Evolutionary conservation across 768 basidiomycete species (phyloP).

Genomic region (Podaxis sp.): DNA sequence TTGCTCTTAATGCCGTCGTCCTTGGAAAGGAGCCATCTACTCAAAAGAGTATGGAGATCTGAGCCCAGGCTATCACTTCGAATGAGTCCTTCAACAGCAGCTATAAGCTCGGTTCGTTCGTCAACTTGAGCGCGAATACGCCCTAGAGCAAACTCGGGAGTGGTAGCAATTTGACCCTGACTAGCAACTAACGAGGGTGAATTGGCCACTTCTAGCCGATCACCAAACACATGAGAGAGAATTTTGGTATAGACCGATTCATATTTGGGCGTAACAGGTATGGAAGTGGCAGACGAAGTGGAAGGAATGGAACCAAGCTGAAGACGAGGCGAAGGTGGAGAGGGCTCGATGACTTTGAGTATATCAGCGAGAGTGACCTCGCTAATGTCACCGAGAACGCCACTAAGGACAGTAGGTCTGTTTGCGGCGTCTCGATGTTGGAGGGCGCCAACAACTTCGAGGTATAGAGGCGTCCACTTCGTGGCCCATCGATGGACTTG

Average conservation of each 20-base stretch:
- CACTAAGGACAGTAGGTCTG: slow-evolving; percentile 55
- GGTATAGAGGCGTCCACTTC: slow-evolving; percentile 84
- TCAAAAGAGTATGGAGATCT: slow-evolving; percentile 67
- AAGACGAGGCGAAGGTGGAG: slow-evolving; percentile 37
- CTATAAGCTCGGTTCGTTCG: slow-evolving; percentile 62
- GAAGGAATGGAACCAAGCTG: slow-evolving; percentile 39
- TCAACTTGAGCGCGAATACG: slow-evolving; percentile 82
- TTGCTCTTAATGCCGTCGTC: slow-evolving; percentile 66
- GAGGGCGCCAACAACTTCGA: slow-evolving; percentile 72
- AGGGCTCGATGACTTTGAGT: slow-evolving; percentile 43
- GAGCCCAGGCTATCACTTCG: slow-evolving; percentile 40
- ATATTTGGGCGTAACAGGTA: slow-evolving; percentile 79
- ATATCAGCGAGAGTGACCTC: slow-evolving; percentile 40
- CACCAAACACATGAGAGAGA: slow-evolving; percentile 72
- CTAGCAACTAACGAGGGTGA: slow-evolving; percentile 67
- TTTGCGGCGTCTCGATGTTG: slow-evolving; percentile 50
- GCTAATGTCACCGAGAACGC: slow-evolving; percentile 50
- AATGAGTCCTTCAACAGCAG: slow-evolving; percentile 62
- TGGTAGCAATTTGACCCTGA: slow-evolving; percentile 75
- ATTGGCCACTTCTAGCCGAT: slow-evolving; percentile 81
- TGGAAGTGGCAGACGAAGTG: slow-evolving; percentile 21
- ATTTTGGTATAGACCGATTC: slow-evolving; percentile 91
- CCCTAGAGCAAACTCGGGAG: slow-evolving; percentile 93
- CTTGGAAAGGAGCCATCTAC: slow-evolving; percentile 74
- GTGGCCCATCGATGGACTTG: slow-evolving; percentile 72